Evolutionary conservation across 2,329 filamentous ascomycete species (phyloP), one percentile per base, ranked within the genome.

Genomic region (Botrytis pseudocinerea): DNA sequence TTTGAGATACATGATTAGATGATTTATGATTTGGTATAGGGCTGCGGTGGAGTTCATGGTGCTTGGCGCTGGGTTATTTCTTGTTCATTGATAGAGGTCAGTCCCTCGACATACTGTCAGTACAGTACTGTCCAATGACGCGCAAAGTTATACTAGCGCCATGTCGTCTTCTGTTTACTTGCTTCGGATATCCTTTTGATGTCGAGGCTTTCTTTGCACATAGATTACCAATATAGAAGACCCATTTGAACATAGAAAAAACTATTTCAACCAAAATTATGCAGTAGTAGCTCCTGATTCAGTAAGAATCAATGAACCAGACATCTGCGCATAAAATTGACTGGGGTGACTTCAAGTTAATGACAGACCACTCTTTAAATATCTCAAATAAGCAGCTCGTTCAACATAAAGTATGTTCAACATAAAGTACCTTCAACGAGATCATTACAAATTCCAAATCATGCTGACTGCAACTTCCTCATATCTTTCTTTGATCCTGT

Each of bases 381-480:
- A 6, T 51, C n/a, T n/a, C 12, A n/a, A 51, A 6, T 1, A 51
- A n/a, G 25, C 25, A 4, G 12, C n/a, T n/a, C 2, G 2, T 6
- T 14, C 10, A 6, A n/a, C 6, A n/a, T n/a, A 16, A 14, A n/a
- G 25, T n/a, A n/a, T 0, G 1, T n/a, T 14, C 16, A 2, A 51
- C 0, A n/a, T n/a, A 16, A 14, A n/a, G 25, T n/a, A n/a, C 2
- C 2, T n/a, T 14, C 16, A 2, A 51, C 0, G 3, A 51, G 6
- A 4, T 14, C 5, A 16, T n/a, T n/a, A 10, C 10, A 6, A 12
- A 51, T n/a, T 51, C 2, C 25, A 51, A 25, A 51, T n/a, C 14
- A 10, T 14, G 25, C 12, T 51, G 48, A n/a, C 14, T 51, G 25
- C 10, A 2, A 51, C 2, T 25, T 51, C 4, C 1, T n/a, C 4